A percentile compares a stretch with the other conserved stretches of the same genome.
Conservation (phyloP, 768 basidiomycete species). For the Collybia mongolica region DNA sequence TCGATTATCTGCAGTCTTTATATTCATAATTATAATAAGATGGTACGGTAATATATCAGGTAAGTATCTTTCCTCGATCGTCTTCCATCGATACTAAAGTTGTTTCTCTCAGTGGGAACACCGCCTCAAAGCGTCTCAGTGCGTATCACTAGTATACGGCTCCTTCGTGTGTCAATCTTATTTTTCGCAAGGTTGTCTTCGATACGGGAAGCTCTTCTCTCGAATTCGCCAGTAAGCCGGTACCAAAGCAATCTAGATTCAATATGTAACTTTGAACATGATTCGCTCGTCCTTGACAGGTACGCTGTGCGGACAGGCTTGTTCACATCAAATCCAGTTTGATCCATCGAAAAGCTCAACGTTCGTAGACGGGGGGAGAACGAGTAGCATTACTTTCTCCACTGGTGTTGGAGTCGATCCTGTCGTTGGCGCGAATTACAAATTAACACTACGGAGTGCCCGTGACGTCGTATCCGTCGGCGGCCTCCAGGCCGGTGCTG, state of each 20-base stretch:
- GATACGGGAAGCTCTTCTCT: constrained; percentile 53
- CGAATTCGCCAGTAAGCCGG: constrained; percentile 45
- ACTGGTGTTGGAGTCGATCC: constrained; percentile 59
- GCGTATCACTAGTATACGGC: constrained; percentile 7
- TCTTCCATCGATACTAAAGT: background rate
- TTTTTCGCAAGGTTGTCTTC: constrained; percentile 44
- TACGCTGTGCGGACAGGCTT: constrained; percentile 44
- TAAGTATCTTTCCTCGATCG: constrained; percentile 10
- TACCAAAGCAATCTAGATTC: background rate
- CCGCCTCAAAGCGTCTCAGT: constrained; percentile 48
- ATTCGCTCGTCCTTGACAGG: constrained; percentile 20
- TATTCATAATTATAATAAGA: constrained; percentile 22
- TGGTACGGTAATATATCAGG: constrained; percentile 54
- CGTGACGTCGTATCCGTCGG: constrained; percentile 51
- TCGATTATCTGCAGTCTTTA: background rate
- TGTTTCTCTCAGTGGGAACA: constrained; percentile 40
- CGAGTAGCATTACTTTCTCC: constrained; percentile 46
- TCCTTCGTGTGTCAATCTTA: background rate
- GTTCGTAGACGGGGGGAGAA: constrained; percentile 42
- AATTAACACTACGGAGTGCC: constrained; percentile 41
- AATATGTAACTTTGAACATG: background rate
- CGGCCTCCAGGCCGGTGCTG: constrained; percentile 33
- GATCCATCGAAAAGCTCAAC: constrained; percentile 49
- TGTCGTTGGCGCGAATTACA: constrained; percentile 45
- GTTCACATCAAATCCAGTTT: constrained; percentile 44